Evolutionary conservation across 2,329 filamentous ascomycete species (phyloP), one percentile per base, ranked within the genome.

Genomic region (Fusarium annulatum): DNA sequence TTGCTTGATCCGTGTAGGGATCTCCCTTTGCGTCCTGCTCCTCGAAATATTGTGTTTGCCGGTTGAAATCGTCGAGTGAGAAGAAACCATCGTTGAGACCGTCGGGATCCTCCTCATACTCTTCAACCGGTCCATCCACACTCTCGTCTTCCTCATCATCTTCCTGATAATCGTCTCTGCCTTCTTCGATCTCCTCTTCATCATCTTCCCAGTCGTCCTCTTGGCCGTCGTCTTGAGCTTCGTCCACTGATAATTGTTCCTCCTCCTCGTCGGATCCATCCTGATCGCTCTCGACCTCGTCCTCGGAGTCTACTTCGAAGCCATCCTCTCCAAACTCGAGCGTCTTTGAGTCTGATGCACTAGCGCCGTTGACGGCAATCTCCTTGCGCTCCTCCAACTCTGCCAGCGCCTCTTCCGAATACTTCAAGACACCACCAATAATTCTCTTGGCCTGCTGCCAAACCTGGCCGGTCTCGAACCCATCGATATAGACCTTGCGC

Each of bases 81-180:
- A 99, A 99, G 85, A 99, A 99, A 9, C 95, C 96, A 79, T 99
- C 96, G 79, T 99, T 98, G 38, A 99, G 89, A 11, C 95, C 94
- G 79, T 96, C 88, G 8, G 91, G 91, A 78, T 98, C 87, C 7
- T 86, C 84, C 16, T 83, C 83, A 2, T 84, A 86, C 5, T 87
- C 86, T 2, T 87, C 86, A 1, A 85, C 85, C 0, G 83, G 81
- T 2, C 84, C 84, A 3, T 85, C 84, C 2, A 82, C 83, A 7
- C 85, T 82, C 0, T 83, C 82, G 4, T 83, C 81, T 8, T 80
- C 80, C 0, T 82, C 81, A 7, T 82, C 82, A 7, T 83, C 81
- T 10, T 80, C 80, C 0, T 82, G 81, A 0, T 83, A 82, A 1
- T 79, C 81, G 2, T 79, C 80, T 7, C 77, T 71, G 45, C 61